Base-by-base conservation (phyloP, 495 filamentous ascomycete species). In the Aspergillus cristatus region DNA sequence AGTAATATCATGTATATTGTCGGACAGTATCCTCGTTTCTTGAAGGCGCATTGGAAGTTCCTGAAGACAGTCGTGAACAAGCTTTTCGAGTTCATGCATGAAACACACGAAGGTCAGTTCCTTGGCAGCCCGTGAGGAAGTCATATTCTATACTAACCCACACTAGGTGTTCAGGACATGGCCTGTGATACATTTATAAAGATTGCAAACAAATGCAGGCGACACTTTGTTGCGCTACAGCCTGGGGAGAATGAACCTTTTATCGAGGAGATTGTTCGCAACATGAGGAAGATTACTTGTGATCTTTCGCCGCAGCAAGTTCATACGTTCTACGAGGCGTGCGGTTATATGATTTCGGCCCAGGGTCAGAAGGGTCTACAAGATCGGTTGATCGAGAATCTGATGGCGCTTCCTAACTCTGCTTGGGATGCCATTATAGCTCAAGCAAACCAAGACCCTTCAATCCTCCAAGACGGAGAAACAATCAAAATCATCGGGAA, bases 1-100 rank as follows among this genome's bases (percentile, higher is more conserved):
- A 95, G 88, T 65, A 98, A 98, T 62, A 98, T 98, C 61, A 98
- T 98, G 91, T 98, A 98, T 54, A 98, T 98, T 59, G 91, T 98
- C 40, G 91, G 91, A 24, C 91, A 98, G 57, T 98, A 98, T 55
- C 91, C 91, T 12, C 84, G 91, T 18, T 98, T 98, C 65, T 65
- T 98, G 48, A 98, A 98, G 61, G 91, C 91, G 0, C 91, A 98
- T 57, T 98, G 91, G 91, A 98, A 98, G 59, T 99, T 99, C 66
- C 65, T 99, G 48, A 99, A 99, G 75, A 99, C 91, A 6, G 91
- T 99, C 14, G 91, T 99, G 47, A 99, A 97, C 66, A 99, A 99
- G 66, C 76, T 99, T 10, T 99, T 99, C 50, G 91, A 99, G 62
- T 99, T 99, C 54, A 99, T 99, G 91, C 91, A 99, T 60, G 91